These are phyloP conservation scores for Vigna hirtella DNA, from an alignment of 306 rosid species.

Conservation along the genomic window DNA sequence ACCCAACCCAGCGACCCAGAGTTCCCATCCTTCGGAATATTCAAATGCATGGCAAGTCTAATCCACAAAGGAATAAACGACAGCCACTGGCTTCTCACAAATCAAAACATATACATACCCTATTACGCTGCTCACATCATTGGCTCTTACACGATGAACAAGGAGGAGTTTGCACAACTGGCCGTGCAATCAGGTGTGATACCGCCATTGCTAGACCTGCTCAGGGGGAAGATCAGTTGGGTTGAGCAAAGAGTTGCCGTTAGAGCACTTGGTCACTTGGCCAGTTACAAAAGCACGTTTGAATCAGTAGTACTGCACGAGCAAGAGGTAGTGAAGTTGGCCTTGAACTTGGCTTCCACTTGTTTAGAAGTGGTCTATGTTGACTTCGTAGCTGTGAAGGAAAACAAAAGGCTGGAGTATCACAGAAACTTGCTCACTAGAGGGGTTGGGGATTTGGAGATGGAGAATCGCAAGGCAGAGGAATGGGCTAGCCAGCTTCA, in stretches of 20 bases:
- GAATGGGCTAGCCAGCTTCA: conserved; percentile 87
- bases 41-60: conserved; percentile 76
- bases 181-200: conserved; percentile 75
- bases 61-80: conserved; percentile 58
- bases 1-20: conserved; percentile 72
- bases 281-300: conserved; percentile 69
- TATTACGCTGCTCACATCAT: conserved; percentile 88
- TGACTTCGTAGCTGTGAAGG: conserved; percentile 52
- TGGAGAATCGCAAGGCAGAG: conserved; percentile 80
- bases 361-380: conserved; percentile 60
- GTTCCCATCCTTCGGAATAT: conserved; percentile 77
- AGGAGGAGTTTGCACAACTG: conserved; percentile 61
- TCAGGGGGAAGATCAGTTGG: conserved; percentile 72
- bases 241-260: conserved; percentile 81
- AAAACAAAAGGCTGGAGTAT: conserved; percentile 55
- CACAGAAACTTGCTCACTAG: conserved; percentile 74
- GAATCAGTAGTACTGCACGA: conserved; percentile 54
- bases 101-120: conserved; percentile 79
- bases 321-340: conserved; percentile 56
- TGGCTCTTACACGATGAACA: conserved; percentile 86
- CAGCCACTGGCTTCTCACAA: conserved; percentile 58
- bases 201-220: conserved; percentile 68
- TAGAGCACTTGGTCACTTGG: conserved; percentile 82
- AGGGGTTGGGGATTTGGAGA: conserved; percentile 71
- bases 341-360: conserved; percentile 64